A percentile compares a stretch with the other conserved stretches of the same genome.
phyloP scores from a whole-genome alignment of 768 basidiomycete genomes.

The Fomitopsis serialis region DNA sequence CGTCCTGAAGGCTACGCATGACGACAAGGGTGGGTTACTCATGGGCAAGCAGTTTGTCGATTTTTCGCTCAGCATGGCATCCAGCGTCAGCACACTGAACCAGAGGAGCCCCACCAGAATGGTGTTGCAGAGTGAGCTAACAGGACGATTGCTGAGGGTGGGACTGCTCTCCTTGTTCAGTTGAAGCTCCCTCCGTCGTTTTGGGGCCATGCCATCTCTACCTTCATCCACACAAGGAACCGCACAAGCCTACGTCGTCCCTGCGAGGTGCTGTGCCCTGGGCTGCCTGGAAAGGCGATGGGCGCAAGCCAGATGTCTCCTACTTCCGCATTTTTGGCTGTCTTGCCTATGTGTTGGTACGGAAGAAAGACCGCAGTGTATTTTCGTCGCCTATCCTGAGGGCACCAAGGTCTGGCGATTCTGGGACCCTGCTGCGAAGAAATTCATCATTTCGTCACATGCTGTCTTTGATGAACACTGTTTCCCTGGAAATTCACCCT shows the following conservation, averaged over 20 bases:
- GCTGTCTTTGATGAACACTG: conserved; percentile 8
- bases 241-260: conserved; percentile 2
- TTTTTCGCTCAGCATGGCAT: conserved; percentile 16
- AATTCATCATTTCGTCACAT: conserved; percentile 6
- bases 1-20: conserved; percentile 13
- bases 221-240: conserved; percentile 4
- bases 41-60: conserved; percentile 14
- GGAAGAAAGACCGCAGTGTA: conserved; percentile 32
- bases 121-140: conserved; percentile 16
- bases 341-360: conserved; percentile 32
- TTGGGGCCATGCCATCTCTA: conserved; percentile 1
- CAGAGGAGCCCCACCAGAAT: conserved; percentile 15
- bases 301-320: conserved; percentile 20
- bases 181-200: conserved; percentile 5
- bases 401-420: conserved; percentile 8
- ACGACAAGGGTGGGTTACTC: conserved; percentile 25
- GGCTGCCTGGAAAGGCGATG: neutral
- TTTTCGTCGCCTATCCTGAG: conserved; percentile 19
- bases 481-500: conserved; percentile 7
- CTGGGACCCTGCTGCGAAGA: conserved; percentile 10
- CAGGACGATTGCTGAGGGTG: conserved; percentile 4
- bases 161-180: conserved; percentile 2
- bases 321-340: conserved; percentile 35
- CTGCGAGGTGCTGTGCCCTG: conserved; percentile 1
- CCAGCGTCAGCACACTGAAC: conserved; percentile 12